phyloP scores from a whole-genome alignment of 371 early-diverging fungal species.

The Apophysomyces variabilis region DNA sequence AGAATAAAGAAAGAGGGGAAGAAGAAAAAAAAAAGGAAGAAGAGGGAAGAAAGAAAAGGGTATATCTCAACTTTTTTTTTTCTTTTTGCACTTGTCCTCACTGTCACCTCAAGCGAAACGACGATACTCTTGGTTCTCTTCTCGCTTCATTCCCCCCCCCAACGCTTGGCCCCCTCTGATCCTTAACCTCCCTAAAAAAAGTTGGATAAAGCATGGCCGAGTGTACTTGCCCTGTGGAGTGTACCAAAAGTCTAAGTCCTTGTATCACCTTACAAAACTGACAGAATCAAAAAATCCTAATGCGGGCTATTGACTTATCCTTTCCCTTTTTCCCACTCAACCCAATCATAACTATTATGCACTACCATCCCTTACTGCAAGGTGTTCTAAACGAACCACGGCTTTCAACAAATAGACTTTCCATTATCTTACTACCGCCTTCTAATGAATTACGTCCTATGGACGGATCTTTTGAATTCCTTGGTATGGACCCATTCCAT shows the following conservation, averaged over 20 bases:
- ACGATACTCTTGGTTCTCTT: no score
- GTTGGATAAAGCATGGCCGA: neutral
- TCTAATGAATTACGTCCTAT: slow-evolving; percentile 6
- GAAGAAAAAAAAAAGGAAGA: neutral
- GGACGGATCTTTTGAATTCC: slow-evolving; percentile 24
- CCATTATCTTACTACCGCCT: slow-evolving; percentile 38
- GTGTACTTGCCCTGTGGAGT: neutral
- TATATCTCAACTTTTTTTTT: neutral
- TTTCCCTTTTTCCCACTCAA: neutral
- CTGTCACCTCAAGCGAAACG: neutral
- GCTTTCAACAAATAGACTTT: slow-evolving; percentile 13
- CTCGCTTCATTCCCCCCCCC: no score
- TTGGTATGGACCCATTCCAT: slow-evolving; percentile 26
- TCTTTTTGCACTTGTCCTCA: neutral
- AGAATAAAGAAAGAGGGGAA: slow-evolving; percentile 6
- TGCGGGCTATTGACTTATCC: neutral
- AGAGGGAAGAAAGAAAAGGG: neutral
- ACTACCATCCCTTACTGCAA: slow-evolving; percentile 16
- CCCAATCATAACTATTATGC: neutral
- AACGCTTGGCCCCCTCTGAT: neutral
- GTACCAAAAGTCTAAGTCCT: neutral
- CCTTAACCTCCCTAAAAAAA: neutral
- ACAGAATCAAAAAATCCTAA: no score
- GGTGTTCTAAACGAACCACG: slow-evolving; percentile 24
- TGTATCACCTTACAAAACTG: no score